A percentile compares a stretch with the other conserved stretches of the same genome.
phyloP scores from a whole-genome alignment of 2,329 filamentous ascomycete species.

The Myriangium duriaei region DNA sequence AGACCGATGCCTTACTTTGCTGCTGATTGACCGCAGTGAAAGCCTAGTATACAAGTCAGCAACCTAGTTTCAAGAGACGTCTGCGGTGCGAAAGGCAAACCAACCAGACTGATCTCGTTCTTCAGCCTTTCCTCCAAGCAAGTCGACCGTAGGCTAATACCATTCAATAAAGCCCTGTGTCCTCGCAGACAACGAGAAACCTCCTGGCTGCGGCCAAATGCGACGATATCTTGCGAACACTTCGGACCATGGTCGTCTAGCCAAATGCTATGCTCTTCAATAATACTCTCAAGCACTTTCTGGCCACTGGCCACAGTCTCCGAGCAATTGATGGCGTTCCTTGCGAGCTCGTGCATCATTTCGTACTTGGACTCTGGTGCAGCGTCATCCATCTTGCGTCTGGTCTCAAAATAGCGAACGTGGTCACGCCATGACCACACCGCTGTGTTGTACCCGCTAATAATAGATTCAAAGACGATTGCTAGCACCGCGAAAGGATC shows the following conservation, averaged over 20 bases:
- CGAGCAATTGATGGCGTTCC: conserved; percentile 15
- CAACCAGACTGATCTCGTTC: conserved; percentile 18
- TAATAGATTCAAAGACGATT: conserved; percentile 12
- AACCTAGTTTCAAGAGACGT: too few relatives aligned
- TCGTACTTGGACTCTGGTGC: conserved; percentile 9
- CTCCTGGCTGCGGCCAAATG: conserved; percentile 1
- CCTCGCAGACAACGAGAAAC: conserved; percentile 7
- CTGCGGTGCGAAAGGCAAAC: too few relatives aligned
- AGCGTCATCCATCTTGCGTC: conserved; percentile 8
- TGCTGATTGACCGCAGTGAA: conserved; percentile 17
- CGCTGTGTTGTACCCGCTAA: conserved; percentile 11
- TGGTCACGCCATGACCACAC: conserved; percentile 13
- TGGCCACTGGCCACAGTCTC: conserved; percentile 13
- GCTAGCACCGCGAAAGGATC: conserved; percentile 12
- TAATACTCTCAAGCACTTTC: conserved; percentile 13
- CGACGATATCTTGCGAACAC: too few relatives aligned
- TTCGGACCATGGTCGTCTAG: conserved; percentile 1
- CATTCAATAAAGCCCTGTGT: conserved; percentile 13
- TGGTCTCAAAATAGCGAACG: conserved; percentile 12
- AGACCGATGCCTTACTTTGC: conserved; percentile 13
- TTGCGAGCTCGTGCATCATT: conserved; percentile 14
- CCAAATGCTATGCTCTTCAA: conserved; percentile 4
- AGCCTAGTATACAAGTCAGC: too few relatives aligned
- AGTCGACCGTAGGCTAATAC: conserved; percentile 13
- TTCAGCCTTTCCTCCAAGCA: conserved; percentile 15